Evolutionary conservation across 2,329 filamentous ascomycete genomes (phyloP).

Genomic region (Ophiostoma triangulosporum): DNA sequence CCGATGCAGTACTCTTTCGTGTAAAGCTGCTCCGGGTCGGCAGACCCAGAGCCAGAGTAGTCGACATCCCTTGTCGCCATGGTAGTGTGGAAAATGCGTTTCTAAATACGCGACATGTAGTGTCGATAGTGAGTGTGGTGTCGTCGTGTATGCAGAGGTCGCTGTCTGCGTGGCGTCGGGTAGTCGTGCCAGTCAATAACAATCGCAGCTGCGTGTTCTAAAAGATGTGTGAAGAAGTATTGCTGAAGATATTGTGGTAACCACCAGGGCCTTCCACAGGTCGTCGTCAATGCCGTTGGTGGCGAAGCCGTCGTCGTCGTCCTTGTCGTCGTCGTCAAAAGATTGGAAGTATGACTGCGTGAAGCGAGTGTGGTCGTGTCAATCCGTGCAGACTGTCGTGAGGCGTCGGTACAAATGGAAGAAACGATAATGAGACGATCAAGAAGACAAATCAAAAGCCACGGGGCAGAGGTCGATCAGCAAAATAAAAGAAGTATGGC

Average conservation of each 20-base stretch:
- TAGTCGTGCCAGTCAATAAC: neutral
- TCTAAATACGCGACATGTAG: neutral
- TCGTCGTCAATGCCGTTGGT: neutral
- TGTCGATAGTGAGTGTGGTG: neutral
- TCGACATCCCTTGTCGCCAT: slow-evolving; percentile 9
- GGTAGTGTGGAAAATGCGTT: neutral
- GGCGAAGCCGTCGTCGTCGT: neutral
- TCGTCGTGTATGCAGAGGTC: neutral
- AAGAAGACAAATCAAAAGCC: neutral
- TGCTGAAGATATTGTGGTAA: neutral
- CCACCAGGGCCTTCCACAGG: neutral
- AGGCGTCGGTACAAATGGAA: neutral
- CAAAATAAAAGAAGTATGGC: neutral
- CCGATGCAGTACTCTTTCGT: slow-evolving; percentile 88
- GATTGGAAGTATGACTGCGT: neutral
- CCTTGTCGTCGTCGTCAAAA: neutral
- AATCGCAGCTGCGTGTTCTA: neutral
- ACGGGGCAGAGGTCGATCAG: neutral
- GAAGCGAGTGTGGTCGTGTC: neutral
- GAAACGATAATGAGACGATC: neutral
- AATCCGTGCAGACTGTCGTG: neutral
- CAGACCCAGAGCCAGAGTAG: slow-evolving; percentile 36
- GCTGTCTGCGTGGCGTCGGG: neutral
- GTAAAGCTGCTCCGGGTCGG: slow-evolving; percentile 84
- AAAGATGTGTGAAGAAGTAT: neutral